Conservation (phyloP, 163 green algal species). For the Chlorella variabilis region DNA sequence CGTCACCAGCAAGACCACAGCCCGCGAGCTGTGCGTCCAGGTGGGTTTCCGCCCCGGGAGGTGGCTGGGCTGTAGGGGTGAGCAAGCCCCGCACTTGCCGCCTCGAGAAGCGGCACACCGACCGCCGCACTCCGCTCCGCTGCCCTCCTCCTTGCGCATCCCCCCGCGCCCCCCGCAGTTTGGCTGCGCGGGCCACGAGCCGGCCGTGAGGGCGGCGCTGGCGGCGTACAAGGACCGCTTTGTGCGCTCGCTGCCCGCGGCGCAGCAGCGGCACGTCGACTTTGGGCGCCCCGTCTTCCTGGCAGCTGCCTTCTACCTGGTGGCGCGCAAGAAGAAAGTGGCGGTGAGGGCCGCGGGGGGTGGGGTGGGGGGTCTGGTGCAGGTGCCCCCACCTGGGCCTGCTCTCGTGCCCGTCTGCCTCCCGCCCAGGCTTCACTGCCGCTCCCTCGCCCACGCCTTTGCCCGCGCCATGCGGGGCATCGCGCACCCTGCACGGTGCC, state of each 20-base stretch:
- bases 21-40: slow-evolving; percentile 56
- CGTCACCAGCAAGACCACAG: slow-evolving; percentile 14
- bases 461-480: too few relatives aligned
- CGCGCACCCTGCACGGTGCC: too few relatives aligned
- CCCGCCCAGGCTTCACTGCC: too few relatives aligned
- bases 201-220: slow-evolving; percentile 11
- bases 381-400: too few relatives aligned
- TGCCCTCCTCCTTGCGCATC: too few relatives aligned
- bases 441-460: too few relatives aligned
- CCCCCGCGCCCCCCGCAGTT: slow-evolving; percentile 5
- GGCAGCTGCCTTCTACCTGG: slow-evolving; percentile 49
- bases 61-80: background rate
- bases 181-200: slow-evolving; percentile 49
- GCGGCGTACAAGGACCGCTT: slow-evolving; percentile 53
- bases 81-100: too few relatives aligned
- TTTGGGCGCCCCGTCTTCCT: slow-evolving; percentile 52
- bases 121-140: too few relatives aligned
- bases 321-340: slow-evolving; percentile 53
- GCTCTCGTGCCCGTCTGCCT: too few relatives aligned
- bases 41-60: background rate
- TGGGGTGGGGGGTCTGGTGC: background rate
- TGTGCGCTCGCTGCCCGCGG: slow-evolving; percentile 16
- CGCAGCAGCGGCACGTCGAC: slow-evolving; percentile 24
- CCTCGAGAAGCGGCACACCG: background rate
- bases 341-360: slow-evolving; percentile 1